These are phyloP conservation scores for Cucurbita moschata DNA, from an alignment of 306 rosid genomes.

Conservation along the genomic window DNA sequence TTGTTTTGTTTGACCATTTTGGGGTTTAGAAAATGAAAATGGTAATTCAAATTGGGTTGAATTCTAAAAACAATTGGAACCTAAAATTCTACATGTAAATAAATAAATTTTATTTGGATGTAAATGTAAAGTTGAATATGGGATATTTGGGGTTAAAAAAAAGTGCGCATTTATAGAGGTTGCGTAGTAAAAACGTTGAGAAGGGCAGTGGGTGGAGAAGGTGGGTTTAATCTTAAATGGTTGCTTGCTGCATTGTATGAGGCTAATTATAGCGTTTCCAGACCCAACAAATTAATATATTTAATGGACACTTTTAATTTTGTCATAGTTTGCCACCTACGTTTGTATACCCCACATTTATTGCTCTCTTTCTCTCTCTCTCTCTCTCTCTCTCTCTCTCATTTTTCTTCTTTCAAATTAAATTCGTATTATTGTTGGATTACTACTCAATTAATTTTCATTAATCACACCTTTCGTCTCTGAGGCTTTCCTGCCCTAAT, in stretches of 20 bases:
- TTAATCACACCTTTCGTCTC: neutral
- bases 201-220: conserved; percentile 41
- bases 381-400: too few species aligned
- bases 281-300: conserved; percentile 57
- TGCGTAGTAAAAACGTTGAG: conserved; percentile 51
- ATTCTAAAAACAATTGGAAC: too few species aligned
- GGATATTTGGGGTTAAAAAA: neutral
- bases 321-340: conserved; percentile 55
- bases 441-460: neutral
- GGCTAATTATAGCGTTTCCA: conserved; percentile 56
- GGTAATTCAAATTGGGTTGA: neutral
- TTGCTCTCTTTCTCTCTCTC: neutral
- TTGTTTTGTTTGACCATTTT: neutral
- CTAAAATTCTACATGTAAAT: too few species aligned
- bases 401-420: neutral
- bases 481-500: neutral
- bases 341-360: conserved; percentile 17
- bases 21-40: neutral
- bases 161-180: neutral
- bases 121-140: neutral
- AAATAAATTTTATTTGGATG: too few species aligned
- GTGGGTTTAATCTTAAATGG: conserved; percentile 20
- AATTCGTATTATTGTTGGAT: neutral
- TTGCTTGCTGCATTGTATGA: conserved; percentile 41
- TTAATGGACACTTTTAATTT: conserved; percentile 50